These are phyloP conservation scores for Auriscalpium orientale DNA, from an alignment of 768 basidiomycete genomes.

Conservation along the genomic window DNA sequence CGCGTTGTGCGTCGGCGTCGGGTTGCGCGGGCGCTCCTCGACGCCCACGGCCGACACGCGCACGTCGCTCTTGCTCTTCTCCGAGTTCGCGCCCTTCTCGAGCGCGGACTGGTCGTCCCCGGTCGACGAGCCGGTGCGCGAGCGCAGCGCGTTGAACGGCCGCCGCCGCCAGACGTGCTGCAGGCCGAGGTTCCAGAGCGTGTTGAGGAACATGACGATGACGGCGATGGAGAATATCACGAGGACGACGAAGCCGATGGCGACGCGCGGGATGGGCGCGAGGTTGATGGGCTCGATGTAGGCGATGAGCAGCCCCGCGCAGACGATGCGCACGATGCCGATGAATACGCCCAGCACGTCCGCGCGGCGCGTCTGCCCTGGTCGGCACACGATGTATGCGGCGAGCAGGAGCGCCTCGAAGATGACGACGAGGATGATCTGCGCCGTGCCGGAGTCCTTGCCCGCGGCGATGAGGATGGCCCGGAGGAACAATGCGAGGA, in stretches of 20 bases:
- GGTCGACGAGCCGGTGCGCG: constrained; percentile 13
- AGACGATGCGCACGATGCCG: constrained; percentile 58
- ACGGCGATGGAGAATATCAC: constrained; percentile 67
- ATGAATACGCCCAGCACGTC: constrained; percentile 66
- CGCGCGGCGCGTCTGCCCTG: constrained; percentile 59
- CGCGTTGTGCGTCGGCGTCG: constrained; percentile 42
- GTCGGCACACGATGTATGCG: constrained; percentile 45
- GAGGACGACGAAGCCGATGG: constrained; percentile 68
- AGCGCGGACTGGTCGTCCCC: constrained; percentile 11
- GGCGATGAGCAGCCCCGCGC: constrained; percentile 65
- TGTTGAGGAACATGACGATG: constrained; percentile 61
- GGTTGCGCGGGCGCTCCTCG: constrained; percentile 37
- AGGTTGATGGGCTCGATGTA: constrained; percentile 64
- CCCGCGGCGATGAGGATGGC: constrained; percentile 68
- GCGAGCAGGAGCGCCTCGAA: constrained; percentile 58
- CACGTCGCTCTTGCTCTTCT: constrained; percentile 10
- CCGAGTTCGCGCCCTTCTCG: constrained; percentile 23
- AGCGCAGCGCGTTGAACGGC: constrained; percentile 9
- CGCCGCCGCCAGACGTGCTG: constrained; percentile 25
- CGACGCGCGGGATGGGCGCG: constrained; percentile 70
- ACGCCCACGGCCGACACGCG: neutral
- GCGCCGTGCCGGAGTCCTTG: constrained; percentile 52
- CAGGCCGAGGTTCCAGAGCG: constrained; percentile 38
- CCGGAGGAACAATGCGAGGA: constrained; percentile 55
- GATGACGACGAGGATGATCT: constrained; percentile 59